Percentiles rank a stretch among this genome's conserved stretches.
Conservation (phyloP, 208 protist species). For the Acanthamoeba lenticulata region DNA sequence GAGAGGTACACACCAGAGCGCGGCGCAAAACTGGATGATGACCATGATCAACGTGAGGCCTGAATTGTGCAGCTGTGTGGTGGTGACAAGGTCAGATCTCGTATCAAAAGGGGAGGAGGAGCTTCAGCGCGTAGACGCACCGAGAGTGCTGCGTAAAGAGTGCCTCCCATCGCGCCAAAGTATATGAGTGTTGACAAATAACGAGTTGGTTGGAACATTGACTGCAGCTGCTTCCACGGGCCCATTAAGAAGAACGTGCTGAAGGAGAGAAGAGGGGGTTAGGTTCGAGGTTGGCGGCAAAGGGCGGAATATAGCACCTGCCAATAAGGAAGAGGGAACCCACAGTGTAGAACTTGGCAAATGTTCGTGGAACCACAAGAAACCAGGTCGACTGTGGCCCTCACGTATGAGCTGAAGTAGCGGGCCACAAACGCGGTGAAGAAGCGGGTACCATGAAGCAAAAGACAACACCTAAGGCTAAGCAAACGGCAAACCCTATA, state of each 20-base stretch:
- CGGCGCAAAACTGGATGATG: constrained; percentile 20
- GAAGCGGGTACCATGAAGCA: neutral
- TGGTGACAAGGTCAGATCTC: neutral
- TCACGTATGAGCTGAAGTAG: neutral
- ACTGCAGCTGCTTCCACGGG: constrained; percentile 37
- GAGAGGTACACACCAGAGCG: neutral
- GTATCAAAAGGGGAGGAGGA: neutral
- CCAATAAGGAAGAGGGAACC: constrained; percentile 19
- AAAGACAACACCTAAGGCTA: neutral
- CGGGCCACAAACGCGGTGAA: neutral
- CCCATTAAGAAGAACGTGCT: constrained; percentile 56
- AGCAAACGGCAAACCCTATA: neutral
- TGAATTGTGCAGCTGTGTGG: neutral
- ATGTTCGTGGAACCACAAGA: neutral
- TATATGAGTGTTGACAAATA: neutral
- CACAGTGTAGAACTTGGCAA: constrained; percentile 55
- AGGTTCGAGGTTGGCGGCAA: neutral
- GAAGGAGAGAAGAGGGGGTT: neutral
- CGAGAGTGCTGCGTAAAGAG: constrained; percentile 26
- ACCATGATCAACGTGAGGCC: constrained; percentile 26
- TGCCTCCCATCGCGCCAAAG: constrained; percentile 29
- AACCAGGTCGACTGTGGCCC: neutral
- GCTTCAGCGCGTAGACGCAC: neutral
- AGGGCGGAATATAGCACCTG: neutral
- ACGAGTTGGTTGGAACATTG: neutral